Evolutionary conservation across 2,329 filamentous ascomycete genomes (phyloP).

Genomic region (Zymoseptoria ardabiliae): DNA sequence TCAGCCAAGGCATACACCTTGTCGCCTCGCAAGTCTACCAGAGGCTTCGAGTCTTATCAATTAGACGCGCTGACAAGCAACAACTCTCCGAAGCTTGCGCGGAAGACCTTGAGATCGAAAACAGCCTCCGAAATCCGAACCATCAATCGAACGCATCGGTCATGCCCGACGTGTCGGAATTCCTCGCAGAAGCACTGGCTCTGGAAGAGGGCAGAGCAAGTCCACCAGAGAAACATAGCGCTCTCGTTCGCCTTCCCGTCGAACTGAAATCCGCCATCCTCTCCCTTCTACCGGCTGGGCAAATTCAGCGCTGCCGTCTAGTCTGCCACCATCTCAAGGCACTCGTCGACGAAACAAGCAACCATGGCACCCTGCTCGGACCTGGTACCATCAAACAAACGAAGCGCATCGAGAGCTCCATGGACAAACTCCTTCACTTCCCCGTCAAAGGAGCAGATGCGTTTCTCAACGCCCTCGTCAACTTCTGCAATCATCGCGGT

Average conservation of each 20-base stretch:
- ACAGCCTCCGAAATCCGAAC: not conserved
- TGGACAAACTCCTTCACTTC: not conserved
- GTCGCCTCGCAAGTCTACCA: not conserved
- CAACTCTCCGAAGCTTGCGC: not conserved
- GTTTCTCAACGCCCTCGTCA: not conserved
- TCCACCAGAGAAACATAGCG: not conserved
- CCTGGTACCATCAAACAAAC: not conserved
- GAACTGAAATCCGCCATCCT: not conserved
- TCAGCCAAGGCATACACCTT: not conserved
- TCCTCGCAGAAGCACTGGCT: not conserved
- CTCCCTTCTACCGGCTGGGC: not conserved
- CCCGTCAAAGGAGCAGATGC: not conserved
- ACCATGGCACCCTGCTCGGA: not conserved
- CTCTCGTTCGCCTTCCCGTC: not conserved
- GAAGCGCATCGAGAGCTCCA: not conserved
- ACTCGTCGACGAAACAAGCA: not conserved
- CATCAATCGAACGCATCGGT: not conserved
- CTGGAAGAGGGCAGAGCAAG: not conserved
- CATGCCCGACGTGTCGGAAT: not conserved
- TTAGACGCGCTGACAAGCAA: no score
- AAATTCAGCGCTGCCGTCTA: not conserved
- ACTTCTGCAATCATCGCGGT: not conserved
- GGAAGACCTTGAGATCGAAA: not conserved
- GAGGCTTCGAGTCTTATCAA: not conserved
- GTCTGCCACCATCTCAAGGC: not conserved